Base-by-base conservation (phyloP, 192 early-diverging fungal genomes). In the Coemansia sp. region DNA sequence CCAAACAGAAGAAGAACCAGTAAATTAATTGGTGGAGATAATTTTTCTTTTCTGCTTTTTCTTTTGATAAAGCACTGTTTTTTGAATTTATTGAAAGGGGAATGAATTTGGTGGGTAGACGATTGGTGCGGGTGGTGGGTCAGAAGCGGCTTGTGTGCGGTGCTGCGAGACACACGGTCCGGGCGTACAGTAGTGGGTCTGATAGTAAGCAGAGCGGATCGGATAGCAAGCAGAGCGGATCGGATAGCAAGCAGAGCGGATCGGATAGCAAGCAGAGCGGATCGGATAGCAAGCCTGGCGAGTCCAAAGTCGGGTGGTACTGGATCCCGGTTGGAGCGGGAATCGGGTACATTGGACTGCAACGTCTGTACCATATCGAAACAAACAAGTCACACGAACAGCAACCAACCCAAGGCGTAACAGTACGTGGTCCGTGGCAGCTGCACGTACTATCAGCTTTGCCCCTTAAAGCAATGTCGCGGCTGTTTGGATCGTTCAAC, bases 401-500 rank as follows among this genome's bases (percentile, higher is more conserved):
- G 22, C 52, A 17, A 19, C 39, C 57, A 47, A 53, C 35, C 17
- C 14, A 49, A 12, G 71, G 71, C 17, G 64, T 72, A 6, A 77
- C 75, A 17, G 72, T 85, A 35, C 84, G 89, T 61, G 96, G 94
- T 0, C 93, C 96, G 16, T 96, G 93, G 92, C 91, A 95, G 75
- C 88, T 97, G 12, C 90, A 95, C 57, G 72, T 94, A 0, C 88
- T 95, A 47, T 91, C 91, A 4, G 84, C 90, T 7, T 81, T 98
- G 50, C 97, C 97, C 16, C 81, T 99, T 22, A 89, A 94, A 52
- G 84, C 87, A 47, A 82, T 97, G 71, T 99, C 97, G 2, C 85
- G 94, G 50, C 67, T 93, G 22, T 98, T 95, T 89, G 97, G 97
- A 2, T 86, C 87, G 49, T 84, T 97, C 72, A 97, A 96, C 72